phyloP scores from a whole-genome alignment of 2,329 filamentous ascomycete species.

The Hymenotorrendiella dingleyae region DNA sequence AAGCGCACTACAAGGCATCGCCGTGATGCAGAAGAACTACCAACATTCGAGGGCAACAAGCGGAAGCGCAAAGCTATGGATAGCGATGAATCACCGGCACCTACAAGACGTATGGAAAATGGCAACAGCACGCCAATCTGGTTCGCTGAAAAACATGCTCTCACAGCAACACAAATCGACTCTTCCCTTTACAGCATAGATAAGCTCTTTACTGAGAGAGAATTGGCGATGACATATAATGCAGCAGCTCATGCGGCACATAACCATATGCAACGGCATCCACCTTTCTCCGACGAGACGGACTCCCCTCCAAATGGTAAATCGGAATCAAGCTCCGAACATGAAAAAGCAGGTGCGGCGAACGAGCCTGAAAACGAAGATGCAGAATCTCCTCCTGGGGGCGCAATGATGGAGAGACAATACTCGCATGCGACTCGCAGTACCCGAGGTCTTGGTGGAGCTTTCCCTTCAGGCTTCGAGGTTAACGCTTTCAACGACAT shows the following conservation, averaged over 20 bases:
- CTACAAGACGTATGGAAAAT: constrained; percentile 47
- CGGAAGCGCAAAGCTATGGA: constrained; percentile 55
- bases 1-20: constrained; percentile 59
- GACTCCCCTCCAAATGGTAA: constrained; percentile 39
- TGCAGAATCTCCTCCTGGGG: constrained; percentile 42
- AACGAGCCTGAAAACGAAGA: constrained; percentile 45
- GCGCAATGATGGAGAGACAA: constrained; percentile 56
- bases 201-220: constrained; percentile 66
- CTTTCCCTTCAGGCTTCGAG: constrained; percentile 50
- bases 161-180: constrained; percentile 45
- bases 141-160: constrained; percentile 52
- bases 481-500: constrained; percentile 56
- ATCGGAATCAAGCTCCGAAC: constrained; percentile 34
- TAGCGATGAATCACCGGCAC: constrained; percentile 58
- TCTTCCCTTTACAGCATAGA: constrained; percentile 59
- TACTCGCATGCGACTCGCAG: constrained; percentile 59
- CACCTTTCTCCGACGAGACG: constrained; percentile 19
- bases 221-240: constrained; percentile 61
- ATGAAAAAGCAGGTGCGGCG: constrained; percentile 42
- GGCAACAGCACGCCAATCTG: constrained; percentile 55
- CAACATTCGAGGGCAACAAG: constrained; percentile 53
- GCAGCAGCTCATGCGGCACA: constrained; percentile 56
- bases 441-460: constrained; percentile 45
- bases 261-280: constrained; percentile 53
- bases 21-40: constrained; percentile 52